These are phyloP conservation scores for Aschersonia sp. DNA, from an alignment of 2,329 filamentous ascomycete genomes.

Conservation along the genomic window DNA sequence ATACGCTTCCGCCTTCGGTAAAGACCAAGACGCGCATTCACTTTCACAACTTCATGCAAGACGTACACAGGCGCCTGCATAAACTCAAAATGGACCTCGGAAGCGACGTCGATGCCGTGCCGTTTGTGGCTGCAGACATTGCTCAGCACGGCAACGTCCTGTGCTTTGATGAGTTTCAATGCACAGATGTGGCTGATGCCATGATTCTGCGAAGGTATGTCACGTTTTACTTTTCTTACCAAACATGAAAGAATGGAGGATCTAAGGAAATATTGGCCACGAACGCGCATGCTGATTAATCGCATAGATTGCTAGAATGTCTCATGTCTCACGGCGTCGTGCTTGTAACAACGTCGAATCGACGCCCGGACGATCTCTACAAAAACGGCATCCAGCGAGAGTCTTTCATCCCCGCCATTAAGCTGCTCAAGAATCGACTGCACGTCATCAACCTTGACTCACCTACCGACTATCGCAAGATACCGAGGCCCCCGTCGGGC, in stretches of 20 bases:
- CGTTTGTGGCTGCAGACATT: constrained; percentile 89
- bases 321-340: constrained; percentile 97
- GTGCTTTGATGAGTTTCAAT: constrained; percentile 98
- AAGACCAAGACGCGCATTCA: constrained; percentile 81
- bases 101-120: constrained; percentile 77
- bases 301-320: constrained; percentile 57
- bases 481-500: constrained; percentile 79
- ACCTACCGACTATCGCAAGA: constrained; percentile 92
- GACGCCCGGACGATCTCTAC: constrained; percentile 93
- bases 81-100: constrained; percentile 81
- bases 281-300: background rate
- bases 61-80: constrained; percentile 84
- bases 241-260: background rate
- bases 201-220: constrained; percentile 77
- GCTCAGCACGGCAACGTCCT: constrained; percentile 73
- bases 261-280: too few relatives aligned
- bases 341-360: constrained; percentile 87
- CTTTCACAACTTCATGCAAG: constrained; percentile 99
- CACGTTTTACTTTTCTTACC: background rate
- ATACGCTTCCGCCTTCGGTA: constrained; percentile 72
- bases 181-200: constrained; percentile 93
- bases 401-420: constrained; percentile 90
- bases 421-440: constrained; percentile 71
- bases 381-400: constrained; percentile 96
- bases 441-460: constrained; percentile 92